Percentiles rank a stretch among this genome's conserved stretches.
phyloP scores from a whole-genome alignment of 2,329 filamentous ascomycete species.

The Colletotrichum nymphaeae region DNA sequence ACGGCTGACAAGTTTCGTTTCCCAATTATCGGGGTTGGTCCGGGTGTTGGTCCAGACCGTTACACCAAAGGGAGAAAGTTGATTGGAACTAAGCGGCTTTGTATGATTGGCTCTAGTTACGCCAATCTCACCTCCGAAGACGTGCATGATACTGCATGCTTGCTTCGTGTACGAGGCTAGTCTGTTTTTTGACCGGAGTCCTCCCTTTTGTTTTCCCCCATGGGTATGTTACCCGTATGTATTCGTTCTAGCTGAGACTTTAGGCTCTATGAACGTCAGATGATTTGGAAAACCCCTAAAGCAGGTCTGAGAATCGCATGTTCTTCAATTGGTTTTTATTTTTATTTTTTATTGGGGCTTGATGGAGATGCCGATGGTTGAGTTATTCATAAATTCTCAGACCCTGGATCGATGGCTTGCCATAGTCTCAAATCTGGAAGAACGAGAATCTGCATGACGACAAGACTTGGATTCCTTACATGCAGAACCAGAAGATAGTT shows the following conservation, averaged over 20 bases:
- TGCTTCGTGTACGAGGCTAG: neutral
- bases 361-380: neutral
- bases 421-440: neutral
- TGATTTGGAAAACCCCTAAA: neutral
- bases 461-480: neutral
- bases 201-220: neutral
- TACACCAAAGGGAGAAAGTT: neutral
- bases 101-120: neutral
- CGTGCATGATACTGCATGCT: neutral
- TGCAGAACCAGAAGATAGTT: neutral
- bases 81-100: neutral
- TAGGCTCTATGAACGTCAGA: neutral
- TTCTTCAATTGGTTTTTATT: neutral
- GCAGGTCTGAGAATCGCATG: neutral
- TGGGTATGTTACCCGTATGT: neutral
- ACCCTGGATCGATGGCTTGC: neutral
- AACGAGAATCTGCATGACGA: neutral
- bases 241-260: neutral
- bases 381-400: neutral
- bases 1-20: neutral
- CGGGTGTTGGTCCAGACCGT: too few relatives aligned
- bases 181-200: neutral
- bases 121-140: neutral
- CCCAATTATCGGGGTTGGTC: too few relatives aligned
- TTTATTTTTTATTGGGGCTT: neutral